These are phyloP conservation scores for Protomyces arabidopsidicola DNA, from an alignment of 1,139 yeast genomes.

Conservation along the genomic window DNA sequence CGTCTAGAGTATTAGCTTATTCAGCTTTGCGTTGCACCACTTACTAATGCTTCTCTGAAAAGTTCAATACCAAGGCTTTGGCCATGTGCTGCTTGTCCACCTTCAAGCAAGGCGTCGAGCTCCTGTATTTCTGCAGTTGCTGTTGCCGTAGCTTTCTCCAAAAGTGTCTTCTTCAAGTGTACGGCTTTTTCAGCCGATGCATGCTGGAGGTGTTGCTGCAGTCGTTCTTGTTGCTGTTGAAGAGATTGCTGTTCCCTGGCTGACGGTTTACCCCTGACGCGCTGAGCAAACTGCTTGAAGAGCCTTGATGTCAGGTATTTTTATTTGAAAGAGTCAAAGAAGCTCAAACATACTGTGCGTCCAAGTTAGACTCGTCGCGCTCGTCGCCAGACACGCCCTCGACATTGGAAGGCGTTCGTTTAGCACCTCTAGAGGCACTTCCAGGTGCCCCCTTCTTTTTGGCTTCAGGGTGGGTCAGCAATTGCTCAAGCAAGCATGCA, in stretches of 20 bases:
- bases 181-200: neutral
- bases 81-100: neutral
- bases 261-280: neutral
- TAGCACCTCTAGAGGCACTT: too few relatives aligned
- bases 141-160: neutral
- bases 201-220: neutral
- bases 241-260: neutral
- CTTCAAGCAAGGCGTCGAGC: neutral
- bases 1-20: neutral
- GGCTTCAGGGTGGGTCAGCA: too few relatives aligned
- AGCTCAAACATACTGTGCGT: neutral
- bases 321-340: neutral
- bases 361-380: neutral
- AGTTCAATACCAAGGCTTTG: neutral
- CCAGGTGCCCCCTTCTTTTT: too few relatives aligned
- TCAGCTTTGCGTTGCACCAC: neutral
- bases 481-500: too few relatives aligned
- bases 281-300: neutral
- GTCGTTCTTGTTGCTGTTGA: neutral
- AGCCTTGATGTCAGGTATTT: neutral
- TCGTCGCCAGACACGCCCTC: neutral
- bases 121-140: neutral
- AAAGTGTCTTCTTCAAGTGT: neutral
- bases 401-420: neutral
- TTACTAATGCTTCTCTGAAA: neutral